Evolutionary conservation across 306 rosid species (phyloP).

Genomic region (Lathyrus aphaca): DNA sequence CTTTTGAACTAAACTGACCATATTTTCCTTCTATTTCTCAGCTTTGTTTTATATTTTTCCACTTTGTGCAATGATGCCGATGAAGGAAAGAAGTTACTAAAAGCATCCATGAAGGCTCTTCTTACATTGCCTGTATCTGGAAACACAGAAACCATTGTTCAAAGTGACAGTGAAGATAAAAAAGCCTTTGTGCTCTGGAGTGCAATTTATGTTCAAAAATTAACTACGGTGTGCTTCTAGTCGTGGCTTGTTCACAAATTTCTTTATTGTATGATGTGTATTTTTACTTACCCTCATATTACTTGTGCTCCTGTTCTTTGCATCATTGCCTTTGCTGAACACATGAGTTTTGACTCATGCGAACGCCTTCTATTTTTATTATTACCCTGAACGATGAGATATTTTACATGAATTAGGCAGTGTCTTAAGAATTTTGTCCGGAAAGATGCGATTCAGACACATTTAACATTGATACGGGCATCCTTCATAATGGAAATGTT

Average conservation of each 20-base stretch:
- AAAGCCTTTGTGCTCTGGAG: conserved; percentile 78
- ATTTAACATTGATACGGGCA: conserved; percentile 24
- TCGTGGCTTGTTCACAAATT: conserved; percentile 19
- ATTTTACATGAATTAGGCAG: conserved; percentile 12
- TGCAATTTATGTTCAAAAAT: conserved; percentile 74
- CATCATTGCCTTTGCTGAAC: conserved; percentile 25
- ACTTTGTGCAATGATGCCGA: conserved; percentile 65
- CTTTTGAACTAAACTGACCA: conserved; percentile 40
- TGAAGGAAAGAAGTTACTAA: conserved; percentile 67
- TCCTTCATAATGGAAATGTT: conserved; percentile 19
- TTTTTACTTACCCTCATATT: conserved; percentile 32
- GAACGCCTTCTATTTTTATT: neutral
- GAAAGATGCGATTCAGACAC: conserved; percentile 13
- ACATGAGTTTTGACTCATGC: conserved; percentile 2
- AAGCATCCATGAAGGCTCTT: conserved; percentile 67
- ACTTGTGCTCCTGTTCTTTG: conserved; percentile 20
- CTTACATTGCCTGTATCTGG: conserved; percentile 54
- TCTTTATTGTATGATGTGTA: conserved; percentile 13
- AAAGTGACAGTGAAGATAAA: conserved; percentile 51
- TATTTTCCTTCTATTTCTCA: conserved; percentile 44
- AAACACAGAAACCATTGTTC: conserved; percentile 53
- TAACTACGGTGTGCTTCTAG: conserved; percentile 56
- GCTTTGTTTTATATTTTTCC: conserved; percentile 78
- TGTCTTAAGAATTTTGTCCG: conserved; percentile 7
- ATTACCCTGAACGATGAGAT: neutral